These are phyloP conservation scores for Syzygium aqueum DNA, from an alignment of 345 rosid species.

Conservation along the genomic window DNA sequence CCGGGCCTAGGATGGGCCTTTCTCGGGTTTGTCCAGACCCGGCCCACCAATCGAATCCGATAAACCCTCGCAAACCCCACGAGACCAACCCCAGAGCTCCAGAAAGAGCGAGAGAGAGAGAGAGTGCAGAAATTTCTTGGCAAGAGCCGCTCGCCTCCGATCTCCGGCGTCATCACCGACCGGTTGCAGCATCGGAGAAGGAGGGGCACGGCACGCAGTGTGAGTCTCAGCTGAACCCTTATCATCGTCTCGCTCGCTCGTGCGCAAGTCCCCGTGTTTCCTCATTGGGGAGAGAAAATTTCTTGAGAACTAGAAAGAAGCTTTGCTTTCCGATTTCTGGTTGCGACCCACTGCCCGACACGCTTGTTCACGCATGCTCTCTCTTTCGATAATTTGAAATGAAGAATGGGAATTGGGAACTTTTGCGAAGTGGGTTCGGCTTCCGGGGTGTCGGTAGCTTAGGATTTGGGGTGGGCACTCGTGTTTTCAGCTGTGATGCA, in stretches of 20 bases:
- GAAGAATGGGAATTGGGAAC: background rate
- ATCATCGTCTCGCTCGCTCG: background rate
- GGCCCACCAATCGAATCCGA: background rate
- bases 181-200: background rate
- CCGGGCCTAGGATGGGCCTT: background rate
- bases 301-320: background rate
- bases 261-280: background rate
- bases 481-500: background rate
- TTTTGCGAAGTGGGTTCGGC: background rate
- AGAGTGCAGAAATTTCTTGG: background rate
- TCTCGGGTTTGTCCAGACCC: background rate
- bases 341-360: background rate
- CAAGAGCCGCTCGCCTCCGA: background rate
- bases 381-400: background rate
- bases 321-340: background rate
- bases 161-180: background rate
- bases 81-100: background rate
- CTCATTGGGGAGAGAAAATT: background rate
- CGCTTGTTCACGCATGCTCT: background rate
- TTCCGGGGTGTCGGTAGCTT: background rate
- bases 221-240: background rate
- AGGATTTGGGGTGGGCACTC: background rate
- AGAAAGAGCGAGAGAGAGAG: background rate
- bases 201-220: background rate
- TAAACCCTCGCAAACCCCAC: background rate